These are phyloP conservation scores for Aspergillus sp. DNA, from an alignment of 2,329 filamentous ascomycete species.

Conservation along the genomic window DNA sequence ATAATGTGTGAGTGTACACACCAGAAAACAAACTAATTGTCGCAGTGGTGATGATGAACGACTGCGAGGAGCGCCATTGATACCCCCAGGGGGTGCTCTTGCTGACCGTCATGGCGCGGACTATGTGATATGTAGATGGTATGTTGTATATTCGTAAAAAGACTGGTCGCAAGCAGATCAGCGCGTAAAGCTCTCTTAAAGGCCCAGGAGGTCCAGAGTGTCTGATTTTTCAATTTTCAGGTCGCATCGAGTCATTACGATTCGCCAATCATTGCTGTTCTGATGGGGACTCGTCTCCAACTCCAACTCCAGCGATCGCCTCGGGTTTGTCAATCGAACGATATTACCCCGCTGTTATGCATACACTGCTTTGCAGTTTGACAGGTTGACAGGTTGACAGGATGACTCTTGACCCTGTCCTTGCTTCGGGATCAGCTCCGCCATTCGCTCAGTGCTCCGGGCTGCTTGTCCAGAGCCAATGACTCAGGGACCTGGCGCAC, in stretches of 20 bases:
- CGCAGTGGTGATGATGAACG: conserved; percentile 20
- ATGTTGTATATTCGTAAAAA: background rate
- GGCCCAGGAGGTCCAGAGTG: background rate
- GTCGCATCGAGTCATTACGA: background rate
- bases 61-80: conserved; percentile 24
- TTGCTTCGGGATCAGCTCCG: background rate
- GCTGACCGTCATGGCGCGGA: background rate
- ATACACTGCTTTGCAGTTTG: background rate
- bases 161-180: background rate
- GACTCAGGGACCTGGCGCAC: too few relatives aligned
- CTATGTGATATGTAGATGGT: background rate
- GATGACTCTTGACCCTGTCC: background rate
- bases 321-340: background rate
- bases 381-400: background rate
- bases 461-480: background rate
- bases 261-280: background rate
- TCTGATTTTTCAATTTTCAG: background rate
- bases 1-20: background rate
- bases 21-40: conserved; percentile 22
- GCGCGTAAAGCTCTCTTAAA: background rate
- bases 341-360: background rate
- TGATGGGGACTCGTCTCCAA: background rate
- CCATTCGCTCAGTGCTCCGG: background rate
- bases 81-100: conserved; percentile 11
- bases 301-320: background rate